Conservation (phyloP, 2,329 filamentous ascomycete genomes). For the Aspergillus puulaauensis region DNA sequence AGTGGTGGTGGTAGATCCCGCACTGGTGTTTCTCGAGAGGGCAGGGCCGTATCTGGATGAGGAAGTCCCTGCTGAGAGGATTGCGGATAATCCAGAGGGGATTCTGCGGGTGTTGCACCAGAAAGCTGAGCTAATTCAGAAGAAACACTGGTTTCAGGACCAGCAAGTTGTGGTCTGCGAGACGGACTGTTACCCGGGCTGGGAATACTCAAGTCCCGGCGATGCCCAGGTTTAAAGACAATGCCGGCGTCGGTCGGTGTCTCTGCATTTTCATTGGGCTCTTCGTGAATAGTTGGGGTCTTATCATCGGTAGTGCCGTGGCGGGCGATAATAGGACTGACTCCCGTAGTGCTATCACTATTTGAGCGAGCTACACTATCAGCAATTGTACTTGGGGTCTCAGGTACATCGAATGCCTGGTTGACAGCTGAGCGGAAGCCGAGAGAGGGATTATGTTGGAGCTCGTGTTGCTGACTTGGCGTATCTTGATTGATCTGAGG, state of each 20-base stretch:
- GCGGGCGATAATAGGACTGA: constrained; percentile 63
- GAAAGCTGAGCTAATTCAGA: constrained; percentile 48
- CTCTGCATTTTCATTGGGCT: constrained; percentile 40
- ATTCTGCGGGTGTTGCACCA: constrained; percentile 35
- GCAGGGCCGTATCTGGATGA: neutral
- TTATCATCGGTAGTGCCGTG: constrained; percentile 40
- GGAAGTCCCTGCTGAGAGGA: constrained; percentile 6
- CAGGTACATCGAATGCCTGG: constrained; percentile 62
- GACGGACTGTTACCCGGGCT: constrained; percentile 61
- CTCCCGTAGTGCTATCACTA: constrained; percentile 61
- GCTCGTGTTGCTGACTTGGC: constrained; percentile 21
- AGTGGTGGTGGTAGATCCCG: constrained; percentile 34
- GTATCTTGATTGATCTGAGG: constrained; percentile 16
- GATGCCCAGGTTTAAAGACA: constrained; percentile 54
- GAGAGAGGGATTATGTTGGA: constrained; percentile 55
- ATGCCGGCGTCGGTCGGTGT: constrained; percentile 26
- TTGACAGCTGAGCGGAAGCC: constrained; percentile 63
- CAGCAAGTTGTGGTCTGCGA: constrained; percentile 55
- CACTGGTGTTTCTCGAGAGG: constrained; percentile 1
- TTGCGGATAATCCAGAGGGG: constrained; percentile 13
- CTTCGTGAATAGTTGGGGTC: constrained; percentile 58
- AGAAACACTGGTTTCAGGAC: constrained; percentile 37
- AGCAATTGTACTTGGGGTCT: constrained; percentile 56
- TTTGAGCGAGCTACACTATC: constrained; percentile 58
- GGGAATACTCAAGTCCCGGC: constrained; percentile 59